These are phyloP conservation scores for Aspergillus bombycis DNA, from an alignment of 2,329 filamentous ascomycete genomes.

Conservation along the genomic window DNA sequence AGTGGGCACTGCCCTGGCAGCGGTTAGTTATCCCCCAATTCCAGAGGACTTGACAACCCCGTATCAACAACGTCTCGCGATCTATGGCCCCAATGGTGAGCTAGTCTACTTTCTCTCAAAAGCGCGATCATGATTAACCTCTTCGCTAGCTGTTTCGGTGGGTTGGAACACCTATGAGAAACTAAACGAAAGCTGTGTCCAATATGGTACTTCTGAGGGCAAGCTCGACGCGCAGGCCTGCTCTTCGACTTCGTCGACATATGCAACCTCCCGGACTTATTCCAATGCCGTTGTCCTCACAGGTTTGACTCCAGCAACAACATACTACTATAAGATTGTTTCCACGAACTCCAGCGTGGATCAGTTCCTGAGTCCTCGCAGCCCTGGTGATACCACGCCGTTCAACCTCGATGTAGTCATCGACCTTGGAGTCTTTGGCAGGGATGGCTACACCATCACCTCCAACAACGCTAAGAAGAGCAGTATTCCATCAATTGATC, in stretches of 20 bases:
- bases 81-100: conserved; percentile 55
- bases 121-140: too few species aligned
- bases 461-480: conserved; percentile 52
- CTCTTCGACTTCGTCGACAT: conserved; percentile 53
- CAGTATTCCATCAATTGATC: conserved; percentile 53
- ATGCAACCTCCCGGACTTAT: conserved; percentile 58
- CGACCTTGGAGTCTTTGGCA: conserved; percentile 59
- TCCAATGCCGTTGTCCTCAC: conserved; percentile 54
- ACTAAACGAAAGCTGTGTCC: conserved; percentile 52
- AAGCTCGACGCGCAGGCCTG: conserved; percentile 48
- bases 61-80: conserved; percentile 57
- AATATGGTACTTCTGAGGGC: conserved; percentile 52
- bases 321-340: conserved; percentile 63
- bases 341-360: conserved; percentile 59
- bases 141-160: conserved; percentile 51
- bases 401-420: conserved; percentile 59
- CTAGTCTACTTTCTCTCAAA: neutral
- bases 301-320: conserved; percentile 54
- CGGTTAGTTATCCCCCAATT: conserved; percentile 49
- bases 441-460: conserved; percentile 55
- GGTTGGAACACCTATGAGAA: conserved; percentile 62
- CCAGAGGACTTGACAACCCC: conserved; percentile 57
- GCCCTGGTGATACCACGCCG: conserved; percentile 57
- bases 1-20: conserved; percentile 19
- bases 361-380: conserved; percentile 58